Base-by-base conservation (phyloP, 106 monocot species). In the Chionographis japonica region DNA sequence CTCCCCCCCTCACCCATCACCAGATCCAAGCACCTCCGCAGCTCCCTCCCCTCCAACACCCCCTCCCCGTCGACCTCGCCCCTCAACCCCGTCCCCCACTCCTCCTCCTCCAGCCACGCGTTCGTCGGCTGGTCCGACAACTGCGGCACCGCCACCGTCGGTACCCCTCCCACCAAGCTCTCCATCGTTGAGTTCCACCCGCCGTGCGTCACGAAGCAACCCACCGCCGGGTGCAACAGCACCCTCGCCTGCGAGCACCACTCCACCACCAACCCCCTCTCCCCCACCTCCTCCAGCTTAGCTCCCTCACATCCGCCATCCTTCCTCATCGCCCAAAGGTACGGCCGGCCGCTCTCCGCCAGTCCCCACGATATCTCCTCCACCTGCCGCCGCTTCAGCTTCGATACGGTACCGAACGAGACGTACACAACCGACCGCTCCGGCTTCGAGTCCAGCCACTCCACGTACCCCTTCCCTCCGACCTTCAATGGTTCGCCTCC, bases 171-270 rank as follows among this genome's bases (percentile, higher is more conserved):
- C 6, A 35, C 58, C 58, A 85, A 6, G 54, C 79, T 72, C 75
- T 84, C 84, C 60, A 68, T n/a, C 37, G 57, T 67, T 41, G 81
- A 81, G 74, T 81, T 85, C 85, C 85, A 85, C 6, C 81, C 85
- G 56, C 78, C 81, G 67, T 85, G 81, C 16, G 81, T 85, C 12
- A 81, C 85, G 61, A 85, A 85, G 56, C 85, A 81, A 4, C 85
- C 85, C 10, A 85, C 62, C 12, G 85, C 50, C 7, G 57, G 50
- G 57, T 85, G 85, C 36, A 56, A 52, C 65, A 85, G 58, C 38
- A 85, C 85, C 35, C 42, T 40, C 37, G 70, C 70, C 67, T 85
- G 80, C 16, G 69, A 58, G 66, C 85, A 81, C 85, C 85, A 86
- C 59, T 75, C 81, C 36, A 79, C 76, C 50, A 77, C 72, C 74